Percentiles rank a stretch among this genome's conserved stretches.
Conservation (phyloP, 1,284 basidiomycete genomes). For the Ustilago trichophora region DNA sequence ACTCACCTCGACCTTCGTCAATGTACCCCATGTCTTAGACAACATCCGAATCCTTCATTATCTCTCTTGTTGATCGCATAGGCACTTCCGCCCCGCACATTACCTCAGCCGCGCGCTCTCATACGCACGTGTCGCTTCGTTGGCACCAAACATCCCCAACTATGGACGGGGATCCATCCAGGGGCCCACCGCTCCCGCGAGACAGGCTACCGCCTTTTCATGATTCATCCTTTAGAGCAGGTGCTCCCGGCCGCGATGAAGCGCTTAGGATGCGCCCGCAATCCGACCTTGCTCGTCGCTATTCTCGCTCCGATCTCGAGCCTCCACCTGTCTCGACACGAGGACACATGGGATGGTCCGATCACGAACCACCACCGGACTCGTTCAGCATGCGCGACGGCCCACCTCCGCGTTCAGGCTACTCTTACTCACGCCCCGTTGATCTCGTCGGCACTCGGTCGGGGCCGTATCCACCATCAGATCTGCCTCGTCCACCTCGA, state of each 20-base stretch:
- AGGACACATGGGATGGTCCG: conserved; percentile 4
- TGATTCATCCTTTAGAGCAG: conserved; percentile 4
- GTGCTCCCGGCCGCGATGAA: conserved; percentile 6
- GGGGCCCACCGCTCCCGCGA: conserved; percentile 7
- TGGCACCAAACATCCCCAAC: not conserved
- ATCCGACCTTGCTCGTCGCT: conserved; percentile 6
- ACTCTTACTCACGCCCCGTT: conserved; percentile 1
- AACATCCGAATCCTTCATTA: not conserved
- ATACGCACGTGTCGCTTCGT: not conserved
- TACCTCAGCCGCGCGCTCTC: too few species aligned
- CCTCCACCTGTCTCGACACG: not conserved
- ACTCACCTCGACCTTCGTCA: not conserved
- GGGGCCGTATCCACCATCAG: conserved; percentile 14
- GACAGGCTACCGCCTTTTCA: conserved; percentile 13
- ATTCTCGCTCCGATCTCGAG: conserved; percentile 17
- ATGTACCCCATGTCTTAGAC: conserved; percentile 1
- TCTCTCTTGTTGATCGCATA: not conserved
- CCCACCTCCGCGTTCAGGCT: not conserved
- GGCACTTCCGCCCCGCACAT: not conserved
- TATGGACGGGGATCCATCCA: conserved; percentile 34
- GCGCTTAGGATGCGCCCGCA: conserved; percentile 15
- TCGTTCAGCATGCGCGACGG: conserved; percentile 4
- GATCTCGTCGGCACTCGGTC: conserved; percentile 8
- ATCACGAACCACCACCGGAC: conserved; percentile 5
- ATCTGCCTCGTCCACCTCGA: conserved; percentile 19